Evolutionary conservation across 2,329 filamentous ascomycete species (phyloP), one percentile per base, ranked within the genome.

Genomic region (Paracamarosporium sp.): DNA sequence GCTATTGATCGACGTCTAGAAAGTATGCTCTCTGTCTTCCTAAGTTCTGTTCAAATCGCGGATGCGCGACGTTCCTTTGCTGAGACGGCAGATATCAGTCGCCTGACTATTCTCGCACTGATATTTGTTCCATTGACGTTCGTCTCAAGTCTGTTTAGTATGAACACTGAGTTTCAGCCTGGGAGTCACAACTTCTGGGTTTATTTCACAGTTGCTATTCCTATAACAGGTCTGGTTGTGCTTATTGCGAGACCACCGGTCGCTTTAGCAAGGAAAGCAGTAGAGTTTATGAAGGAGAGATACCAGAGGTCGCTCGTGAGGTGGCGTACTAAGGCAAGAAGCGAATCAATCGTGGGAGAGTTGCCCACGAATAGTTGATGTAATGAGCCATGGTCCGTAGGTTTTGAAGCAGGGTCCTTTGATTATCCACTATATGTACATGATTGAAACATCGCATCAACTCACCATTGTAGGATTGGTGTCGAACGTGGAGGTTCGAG

Each of bases 101-200:
- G 65, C 3, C 35, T 70, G 33, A 70, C 67, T 4, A 43, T 63
- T 30, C 53, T 69, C 12, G 66, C 65, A 5, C 50, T 70, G 15
- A 33, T 69, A 0, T 68, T 69, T 41, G 60, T 70, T 1, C 67
- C 67, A 0, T 48, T 66, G 45, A 65, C 40, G 1, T 69, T 56
- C 50, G 50, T 65, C 0, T 60, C 63, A 1, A 62, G 63, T 46
- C 28, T 69, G 3, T 67, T 70, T 40, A 69, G 66, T 43, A 69
- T 70, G 66, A 62, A 53, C 40, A 22, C 28, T 2, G 30, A 57
- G n/a, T 35, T 50, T 44, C 24, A 38, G 24, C 66, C 64, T 6
- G 61, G 64, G 1, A 50, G 53, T 12, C 5, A 13, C 4, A 20
- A 30, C 1, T 67, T 70, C 43, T 69, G 66, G 66, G 41, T 68